Conservation (phyloP, 1,284 basidiomycete genomes). For the Cryptococcus floricola region DNA sequence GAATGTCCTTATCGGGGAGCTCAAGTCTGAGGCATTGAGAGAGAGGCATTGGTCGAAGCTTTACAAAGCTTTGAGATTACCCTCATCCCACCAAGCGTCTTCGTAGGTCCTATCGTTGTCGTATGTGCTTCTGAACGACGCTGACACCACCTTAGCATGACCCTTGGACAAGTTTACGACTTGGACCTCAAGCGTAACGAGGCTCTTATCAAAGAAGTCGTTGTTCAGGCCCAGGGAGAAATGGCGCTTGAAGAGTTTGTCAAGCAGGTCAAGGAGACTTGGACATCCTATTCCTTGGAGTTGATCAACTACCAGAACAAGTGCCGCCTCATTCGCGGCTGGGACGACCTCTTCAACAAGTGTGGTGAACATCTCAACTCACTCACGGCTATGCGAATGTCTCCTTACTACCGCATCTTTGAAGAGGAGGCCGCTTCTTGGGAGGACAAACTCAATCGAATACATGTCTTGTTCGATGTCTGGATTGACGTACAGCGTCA, state of each 20-base stretch:
- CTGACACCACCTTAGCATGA: constrained; percentile 64
- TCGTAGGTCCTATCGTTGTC: constrained; percentile 17
- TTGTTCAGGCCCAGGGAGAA: constrained; percentile 97
- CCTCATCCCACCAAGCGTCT: constrained; percentile 63
- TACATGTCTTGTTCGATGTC: constrained; percentile 93
- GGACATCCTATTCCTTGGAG: constrained; percentile 94
- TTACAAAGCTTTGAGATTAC: constrained; percentile 79
- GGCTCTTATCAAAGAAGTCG: constrained; percentile 82
- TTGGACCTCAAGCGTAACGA: constrained; percentile 95
- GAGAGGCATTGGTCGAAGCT: constrained; percentile 98
- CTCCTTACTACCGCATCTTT: constrained; percentile 95
- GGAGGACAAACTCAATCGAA: constrained; percentile 91
- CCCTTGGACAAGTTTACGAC: constrained; percentile 94
- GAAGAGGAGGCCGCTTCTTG: constrained; percentile 90
- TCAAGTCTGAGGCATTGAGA: constrained; percentile 95
- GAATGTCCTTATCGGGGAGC: constrained; percentile 80
- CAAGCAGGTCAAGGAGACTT: constrained; percentile 92
- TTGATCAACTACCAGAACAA: constrained; percentile 99
- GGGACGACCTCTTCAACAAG: constrained; percentile 97
- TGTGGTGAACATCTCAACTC: constrained; percentile 96
- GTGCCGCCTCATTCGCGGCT: constrained; percentile 91
- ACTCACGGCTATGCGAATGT: constrained; percentile 91
- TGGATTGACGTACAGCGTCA: constrained; percentile 99
- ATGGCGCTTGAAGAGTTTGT: constrained; percentile 93
- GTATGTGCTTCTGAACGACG: constrained; percentile 13